Evolutionary conservation across 208 protist genomes (phyloP).

Genomic region (Leishmania tropica): DNA sequence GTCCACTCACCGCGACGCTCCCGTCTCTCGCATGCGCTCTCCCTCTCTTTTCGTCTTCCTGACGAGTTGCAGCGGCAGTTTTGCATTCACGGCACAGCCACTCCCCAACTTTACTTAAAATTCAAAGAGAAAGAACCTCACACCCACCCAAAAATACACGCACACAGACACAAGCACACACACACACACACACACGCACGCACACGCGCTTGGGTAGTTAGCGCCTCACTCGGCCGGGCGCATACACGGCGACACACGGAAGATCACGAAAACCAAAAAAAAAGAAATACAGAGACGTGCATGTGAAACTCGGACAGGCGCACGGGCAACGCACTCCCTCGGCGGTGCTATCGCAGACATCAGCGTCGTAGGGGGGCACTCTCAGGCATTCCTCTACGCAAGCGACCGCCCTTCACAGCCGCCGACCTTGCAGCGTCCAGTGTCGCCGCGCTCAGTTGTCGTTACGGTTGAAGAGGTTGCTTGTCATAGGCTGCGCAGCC

Average conservation of each 20-base stretch:
- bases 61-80: not conserved
- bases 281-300: not conserved
- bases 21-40: not conserved
- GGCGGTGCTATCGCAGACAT: not conserved
- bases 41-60: not conserved
- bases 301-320: not conserved
- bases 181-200: not conserved
- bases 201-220: not conserved
- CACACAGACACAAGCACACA: no score
- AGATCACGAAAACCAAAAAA: not conserved
- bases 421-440: no score
- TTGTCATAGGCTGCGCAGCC: constrained; percentile 25
- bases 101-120: not conserved
- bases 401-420: not conserved
- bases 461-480: constrained; percentile 55
- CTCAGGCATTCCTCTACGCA: not conserved
- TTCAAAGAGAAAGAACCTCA: not conserved
- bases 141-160: not conserved
- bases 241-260: constrained; percentile 5
- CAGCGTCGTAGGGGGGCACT: not conserved
- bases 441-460: constrained; percentile 16
- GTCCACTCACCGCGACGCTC: not conserved
- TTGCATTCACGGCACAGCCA: not conserved
- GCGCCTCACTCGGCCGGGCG: not conserved
- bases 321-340: not conserved